phyloP scores from a whole-genome alignment of 1,139 yeast species.

The Suhomyces bokatorum region DNA sequence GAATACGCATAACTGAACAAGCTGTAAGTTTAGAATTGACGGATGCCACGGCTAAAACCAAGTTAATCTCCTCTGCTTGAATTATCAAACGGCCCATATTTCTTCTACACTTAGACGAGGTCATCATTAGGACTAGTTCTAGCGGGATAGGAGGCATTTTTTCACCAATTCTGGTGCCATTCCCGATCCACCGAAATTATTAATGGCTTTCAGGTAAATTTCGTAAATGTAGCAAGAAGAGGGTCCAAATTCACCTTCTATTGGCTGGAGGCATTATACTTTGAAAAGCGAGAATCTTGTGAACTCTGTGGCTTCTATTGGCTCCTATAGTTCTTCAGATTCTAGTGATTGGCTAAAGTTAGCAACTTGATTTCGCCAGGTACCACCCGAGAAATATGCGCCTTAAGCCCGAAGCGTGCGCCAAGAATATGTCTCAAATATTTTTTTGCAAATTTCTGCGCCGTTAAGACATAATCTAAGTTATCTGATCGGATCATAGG shows the following conservation, averaged over 20 bases:
- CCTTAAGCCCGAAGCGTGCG: not conserved
- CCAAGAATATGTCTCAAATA: not conserved
- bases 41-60: too few relatives aligned
- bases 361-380: not conserved
- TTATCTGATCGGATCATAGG: slow-evolving; percentile 6
- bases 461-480: not conserved
- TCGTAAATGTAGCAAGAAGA: not conserved
- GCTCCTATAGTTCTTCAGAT: not conserved
- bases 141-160: too few relatives aligned
- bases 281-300: not conserved
- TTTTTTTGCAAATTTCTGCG: not conserved
- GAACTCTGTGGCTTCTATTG: not conserved
- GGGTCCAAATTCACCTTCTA: not conserved
- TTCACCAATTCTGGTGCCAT: too few relatives aligned
- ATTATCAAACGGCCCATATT: too few relatives aligned
- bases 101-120: too few relatives aligned
- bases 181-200: too few relatives aligned
- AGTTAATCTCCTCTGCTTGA: too few relatives aligned
- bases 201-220: too few relatives aligned
- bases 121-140: too few relatives aligned
- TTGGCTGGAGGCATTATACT: not conserved
- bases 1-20: too few relatives aligned
- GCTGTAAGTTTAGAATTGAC: too few relatives aligned
- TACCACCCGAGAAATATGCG: not conserved
- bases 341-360: not conserved